Percentiles rank a stretch among this genome's conserved stretches.
phyloP scores from a whole-genome alignment of 768 basidiomycete genomes.

The Auriscalpium microsporum region DNA sequence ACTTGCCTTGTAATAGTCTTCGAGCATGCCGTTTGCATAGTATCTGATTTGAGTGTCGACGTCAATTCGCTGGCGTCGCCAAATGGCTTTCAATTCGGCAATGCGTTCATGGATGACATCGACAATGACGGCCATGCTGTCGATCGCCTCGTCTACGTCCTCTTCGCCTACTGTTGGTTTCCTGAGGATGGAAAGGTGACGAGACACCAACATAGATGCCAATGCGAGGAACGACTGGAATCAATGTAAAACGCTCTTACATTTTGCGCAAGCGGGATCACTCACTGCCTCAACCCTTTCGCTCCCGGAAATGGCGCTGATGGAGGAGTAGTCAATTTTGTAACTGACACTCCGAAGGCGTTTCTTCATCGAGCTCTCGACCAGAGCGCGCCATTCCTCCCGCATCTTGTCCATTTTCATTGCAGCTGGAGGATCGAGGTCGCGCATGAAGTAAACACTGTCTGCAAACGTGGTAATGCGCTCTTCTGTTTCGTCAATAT shows the following conservation, averaged over 20 bases:
- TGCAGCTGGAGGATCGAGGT: not conserved
- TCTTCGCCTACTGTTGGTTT: constrained; percentile 1
- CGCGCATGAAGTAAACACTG: constrained; percentile 1
- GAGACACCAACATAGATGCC: constrained; percentile 1
- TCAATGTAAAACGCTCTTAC: not conserved
- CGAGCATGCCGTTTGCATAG: constrained; percentile 9
- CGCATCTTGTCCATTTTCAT: constrained; percentile 9
- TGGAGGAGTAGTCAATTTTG: constrained; percentile 3
- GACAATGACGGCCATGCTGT: not conserved
- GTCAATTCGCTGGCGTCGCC: constrained; percentile 10
- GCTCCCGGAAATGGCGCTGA: constrained; percentile 6
- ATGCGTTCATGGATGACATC: constrained; percentile 1
- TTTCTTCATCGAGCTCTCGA: constrained; percentile 2
- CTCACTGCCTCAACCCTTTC: constrained; percentile 5
- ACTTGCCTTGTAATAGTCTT: constrained; percentile 9
- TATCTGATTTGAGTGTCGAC: constrained; percentile 7
- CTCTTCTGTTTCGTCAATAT: constrained; percentile 1
- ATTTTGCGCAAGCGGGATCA: too few relatives aligned
- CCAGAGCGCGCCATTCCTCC: not conserved
- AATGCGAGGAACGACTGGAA: constrained; percentile 1
- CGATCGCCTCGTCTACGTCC: not conserved
- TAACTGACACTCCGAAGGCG: constrained; percentile 7
- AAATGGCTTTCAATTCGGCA: constrained; percentile 3
- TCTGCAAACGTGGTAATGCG: not conserved
- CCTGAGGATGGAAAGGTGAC: constrained; percentile 3